These are phyloP conservation scores for Apiospora arundinis DNA, from an alignment of 2,329 filamentous ascomycete genomes.

Conservation along the genomic window DNA sequence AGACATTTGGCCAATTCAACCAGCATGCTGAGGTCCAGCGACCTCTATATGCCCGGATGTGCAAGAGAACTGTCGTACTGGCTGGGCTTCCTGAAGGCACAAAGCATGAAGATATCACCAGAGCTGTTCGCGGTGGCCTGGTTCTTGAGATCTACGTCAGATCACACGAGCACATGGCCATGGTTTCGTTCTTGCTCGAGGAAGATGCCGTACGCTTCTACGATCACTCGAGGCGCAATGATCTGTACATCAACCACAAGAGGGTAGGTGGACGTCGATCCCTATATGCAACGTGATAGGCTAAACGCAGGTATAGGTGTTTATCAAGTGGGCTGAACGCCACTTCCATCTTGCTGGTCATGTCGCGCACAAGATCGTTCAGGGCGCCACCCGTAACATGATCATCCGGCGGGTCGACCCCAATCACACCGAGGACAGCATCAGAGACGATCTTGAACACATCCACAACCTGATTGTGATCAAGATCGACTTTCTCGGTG, in stretches of 20 bases:
- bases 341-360: slow-evolving; percentile 71
- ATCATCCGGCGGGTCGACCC: slow-evolving; percentile 66
- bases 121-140: slow-evolving; percentile 71
- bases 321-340: slow-evolving; percentile 72
- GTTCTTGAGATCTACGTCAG: slow-evolving; percentile 73
- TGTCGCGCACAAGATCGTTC: slow-evolving; percentile 67
- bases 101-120: slow-evolving; percentile 70
- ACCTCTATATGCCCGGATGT: slow-evolving; percentile 44
- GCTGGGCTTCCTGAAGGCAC: slow-evolving; percentile 65
- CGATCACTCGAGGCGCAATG: slow-evolving; percentile 66
- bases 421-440: slow-evolving; percentile 65
- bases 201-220: slow-evolving; percentile 69
- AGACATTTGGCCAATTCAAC: background rate
- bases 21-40: slow-evolving; percentile 25
- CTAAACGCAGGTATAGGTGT: slow-evolving; percentile 55
- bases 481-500: slow-evolving; percentile 63
- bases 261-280: slow-evolving; percentile 54
- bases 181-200: slow-evolving; percentile 73
- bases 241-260: slow-evolving; percentile 72
- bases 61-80: slow-evolving; percentile 66
- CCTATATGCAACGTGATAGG: background rate
- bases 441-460: slow-evolving; percentile 79
- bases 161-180: slow-evolving; percentile 62
- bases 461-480: slow-evolving; percentile 81
- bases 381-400: slow-evolving; percentile 76